Base-by-base conservation (phyloP, 306 rosid genomes). In the Morella rubra region DNA sequence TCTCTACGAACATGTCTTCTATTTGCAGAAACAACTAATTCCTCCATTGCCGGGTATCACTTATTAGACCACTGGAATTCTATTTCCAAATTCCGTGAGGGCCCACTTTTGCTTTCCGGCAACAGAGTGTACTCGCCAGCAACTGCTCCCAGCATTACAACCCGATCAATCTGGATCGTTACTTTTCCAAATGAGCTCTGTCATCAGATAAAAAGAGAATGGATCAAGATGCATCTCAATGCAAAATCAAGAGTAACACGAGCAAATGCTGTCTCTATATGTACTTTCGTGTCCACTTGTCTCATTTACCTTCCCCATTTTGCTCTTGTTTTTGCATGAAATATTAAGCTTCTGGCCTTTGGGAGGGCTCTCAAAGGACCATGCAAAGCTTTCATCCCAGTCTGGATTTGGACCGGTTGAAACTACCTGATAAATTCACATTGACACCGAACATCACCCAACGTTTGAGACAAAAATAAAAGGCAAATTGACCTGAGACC, bases 301-400 rank as follows among this genome's bases (percentile, higher is more conserved):
- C 49, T 61, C 61, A 72, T 62, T 81, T 87, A 91, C 99, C 97
- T 92, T 96, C 76, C 98, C 99, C 91, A 96, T 87, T 86, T 96
- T 96, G 96, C 99, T 96, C 81, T 96, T 96, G 80, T 93, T 96
- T 89, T 96, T 96, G 90, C 99, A 96, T 56, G 99, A 93, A 85
- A 96, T 96, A 47, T 96, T 93, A 78, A 96, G 97, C 82, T 96
- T 96, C 75, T 96, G 98, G 81, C 99, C 97, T 86, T 94, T 94
- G 6, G 98, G 98, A 68, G 98, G 97, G 82, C 99, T 95, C 90
- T 95, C 97, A 80, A 95, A 95, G 82, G 97, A 80, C 99, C 99
- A 95, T 37, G 89, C 77, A 86, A 95, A 95, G 90, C 85, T 90
- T 88, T 95, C 99, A 24, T 92, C 97, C 97, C 97, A 92, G 77